Evolutionary conservation across 192 early-diverging fungal species (phyloP).

Genomic region (Coemansia guatemalensis): DNA sequence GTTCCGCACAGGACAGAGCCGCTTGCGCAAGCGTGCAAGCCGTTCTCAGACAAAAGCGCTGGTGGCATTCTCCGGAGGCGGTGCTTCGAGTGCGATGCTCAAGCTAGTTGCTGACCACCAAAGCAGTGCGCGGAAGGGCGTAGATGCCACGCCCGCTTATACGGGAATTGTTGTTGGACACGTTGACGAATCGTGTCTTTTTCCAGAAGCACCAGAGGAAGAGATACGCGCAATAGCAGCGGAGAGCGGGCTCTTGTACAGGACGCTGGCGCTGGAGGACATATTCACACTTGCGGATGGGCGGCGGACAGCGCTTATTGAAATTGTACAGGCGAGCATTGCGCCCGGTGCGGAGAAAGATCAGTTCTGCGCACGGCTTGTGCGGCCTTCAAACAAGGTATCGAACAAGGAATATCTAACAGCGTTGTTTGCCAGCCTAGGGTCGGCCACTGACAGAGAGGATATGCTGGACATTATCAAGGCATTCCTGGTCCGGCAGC

Average conservation of each 20-base stretch:
- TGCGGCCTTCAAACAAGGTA: neutral
- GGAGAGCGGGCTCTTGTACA: conserved; percentile 42
- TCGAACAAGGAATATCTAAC: conserved; percentile 46
- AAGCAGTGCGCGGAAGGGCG: conserved; percentile 50
- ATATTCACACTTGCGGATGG: conserved; percentile 50
- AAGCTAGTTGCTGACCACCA: conserved; percentile 65
- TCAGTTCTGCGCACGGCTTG: conserved; percentile 23
- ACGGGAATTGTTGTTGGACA: conserved; percentile 68
- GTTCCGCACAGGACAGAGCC: conserved; percentile 65
- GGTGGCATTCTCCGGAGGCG: conserved; percentile 85
- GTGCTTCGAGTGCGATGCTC: conserved; percentile 74
- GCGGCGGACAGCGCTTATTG: conserved; percentile 9
- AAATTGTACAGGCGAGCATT: conserved; percentile 15
- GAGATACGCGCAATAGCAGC: conserved; percentile 47
- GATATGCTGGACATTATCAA: conserved; percentile 68
- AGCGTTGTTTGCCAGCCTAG: conserved; percentile 56
- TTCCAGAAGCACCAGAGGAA: conserved; percentile 41
- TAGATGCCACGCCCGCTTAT: conserved; percentile 61
- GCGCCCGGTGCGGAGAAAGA: conserved; percentile 14
- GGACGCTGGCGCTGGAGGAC: conserved; percentile 62
- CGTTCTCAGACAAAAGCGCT: conserved; percentile 58
- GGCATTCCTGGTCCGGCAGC: conserved; percentile 54
- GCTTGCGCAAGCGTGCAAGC: conserved; percentile 45
- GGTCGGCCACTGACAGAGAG: conserved; percentile 67
- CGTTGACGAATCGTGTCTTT: conserved; percentile 70